A percentile compares a stretch with the other conserved stretches of the same genome.
phyloP scores from a whole-genome alignment of 1,139 yeast species.

The Lodderomyces jiufengensis region DNA sequence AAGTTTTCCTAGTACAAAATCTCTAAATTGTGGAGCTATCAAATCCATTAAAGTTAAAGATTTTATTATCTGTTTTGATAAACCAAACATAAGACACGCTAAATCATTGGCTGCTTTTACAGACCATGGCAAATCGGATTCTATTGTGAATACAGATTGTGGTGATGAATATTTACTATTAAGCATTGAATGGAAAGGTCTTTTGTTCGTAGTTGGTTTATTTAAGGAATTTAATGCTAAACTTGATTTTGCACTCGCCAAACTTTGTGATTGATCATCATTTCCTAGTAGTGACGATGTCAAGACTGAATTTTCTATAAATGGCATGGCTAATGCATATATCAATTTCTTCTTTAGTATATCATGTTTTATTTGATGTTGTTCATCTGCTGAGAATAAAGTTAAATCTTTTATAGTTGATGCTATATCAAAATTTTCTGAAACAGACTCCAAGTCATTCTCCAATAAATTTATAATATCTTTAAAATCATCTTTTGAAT shows the following conservation, averaged over 20 bases:
- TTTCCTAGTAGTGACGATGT: conserved; percentile 35
- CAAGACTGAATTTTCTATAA: conserved; percentile 52
- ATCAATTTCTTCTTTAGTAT: conserved; percentile 50
- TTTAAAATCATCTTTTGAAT: conserved; percentile 31
- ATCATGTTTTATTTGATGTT: conserved; percentile 31
- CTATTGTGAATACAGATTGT: conserved; percentile 82
- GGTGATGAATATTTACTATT: conserved; percentile 67
- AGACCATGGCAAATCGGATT: conserved; percentile 71
- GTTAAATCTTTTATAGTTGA: conserved; percentile 57
- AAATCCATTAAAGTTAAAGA: conserved; percentile 69
- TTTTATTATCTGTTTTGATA: conserved; percentile 60
- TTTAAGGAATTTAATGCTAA: background rate
- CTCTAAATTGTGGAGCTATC: conserved; percentile 69
- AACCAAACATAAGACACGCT: conserved; percentile 85
- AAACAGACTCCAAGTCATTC: conserved; percentile 25
- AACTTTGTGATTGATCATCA: conserved; percentile 3
- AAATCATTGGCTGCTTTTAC: conserved; percentile 84
- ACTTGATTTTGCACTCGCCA: background rate
- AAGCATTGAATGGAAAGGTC: conserved; percentile 60
- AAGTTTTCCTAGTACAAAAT: conserved; percentile 58
- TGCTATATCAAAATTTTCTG: conserved; percentile 40
- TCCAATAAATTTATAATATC: conserved; percentile 46
- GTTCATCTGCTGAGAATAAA: conserved; percentile 31
- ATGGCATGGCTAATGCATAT: conserved; percentile 73
- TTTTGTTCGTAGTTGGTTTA: conserved; percentile 6